These are phyloP conservation scores for Fusarium sp. DNA, from an alignment of 2,329 filamentous ascomycete species.

Conservation along the genomic window DNA sequence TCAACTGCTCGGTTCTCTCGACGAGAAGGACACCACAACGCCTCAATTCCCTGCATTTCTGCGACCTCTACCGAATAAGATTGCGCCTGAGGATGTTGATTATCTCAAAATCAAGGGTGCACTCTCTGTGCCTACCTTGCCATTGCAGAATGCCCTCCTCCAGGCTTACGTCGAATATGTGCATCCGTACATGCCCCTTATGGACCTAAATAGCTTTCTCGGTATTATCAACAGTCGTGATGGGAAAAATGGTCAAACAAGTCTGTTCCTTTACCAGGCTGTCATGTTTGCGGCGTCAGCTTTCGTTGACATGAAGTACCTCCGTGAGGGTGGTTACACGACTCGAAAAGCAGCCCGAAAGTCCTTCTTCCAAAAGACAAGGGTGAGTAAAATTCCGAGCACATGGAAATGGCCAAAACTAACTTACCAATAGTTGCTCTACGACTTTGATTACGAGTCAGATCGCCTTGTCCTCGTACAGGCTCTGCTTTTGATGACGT, in stretches of 20 bases:
- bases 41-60: conserved; percentile 75
- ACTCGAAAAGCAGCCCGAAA: conserved; percentile 85
- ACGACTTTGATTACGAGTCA: conserved; percentile 94
- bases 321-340: conserved; percentile 81
- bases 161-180: conserved; percentile 89
- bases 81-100: conserved; percentile 82
- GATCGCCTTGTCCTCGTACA: conserved; percentile 92
- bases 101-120: conserved; percentile 89
- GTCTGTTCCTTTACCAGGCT: conserved; percentile 89
- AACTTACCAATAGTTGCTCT: conserved; percentile 71
- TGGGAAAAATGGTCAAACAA: conserved; percentile 77
- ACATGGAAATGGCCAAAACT: conserved; percentile 13
- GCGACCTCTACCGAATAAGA: conserved; percentile 79
- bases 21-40: conserved; percentile 56
- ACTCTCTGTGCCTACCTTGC: conserved; percentile 75
- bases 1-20: conserved; percentile 59
- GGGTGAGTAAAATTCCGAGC: conserved; percentile 64
- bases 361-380: conserved; percentile 87
- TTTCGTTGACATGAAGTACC: conserved; percentile 82
- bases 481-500: conserved; percentile 90
- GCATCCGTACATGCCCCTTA: conserved; percentile 91
- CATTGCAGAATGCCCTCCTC: conserved; percentile 82
- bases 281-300: conserved; percentile 95
- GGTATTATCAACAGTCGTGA: conserved; percentile 72
- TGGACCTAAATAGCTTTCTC: conserved; percentile 74